Percentiles rank a stretch among this genome's conserved stretches.
Evolutionary conservation across 2,329 filamentous ascomycete species (phyloP).

Genomic region (Xylaria sp.): DNA sequence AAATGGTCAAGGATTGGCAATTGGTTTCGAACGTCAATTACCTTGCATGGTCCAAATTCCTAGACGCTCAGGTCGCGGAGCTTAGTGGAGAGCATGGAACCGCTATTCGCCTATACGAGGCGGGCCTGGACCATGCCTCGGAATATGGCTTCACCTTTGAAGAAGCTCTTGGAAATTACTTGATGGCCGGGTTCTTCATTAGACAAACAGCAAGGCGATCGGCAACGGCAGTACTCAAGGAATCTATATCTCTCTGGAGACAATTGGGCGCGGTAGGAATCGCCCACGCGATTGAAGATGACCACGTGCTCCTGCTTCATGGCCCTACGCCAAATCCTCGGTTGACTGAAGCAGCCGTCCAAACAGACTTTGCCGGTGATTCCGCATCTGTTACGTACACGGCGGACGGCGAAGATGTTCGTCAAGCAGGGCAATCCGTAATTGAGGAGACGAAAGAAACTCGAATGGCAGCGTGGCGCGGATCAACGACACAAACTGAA

Average conservation of each 20-base stretch:
- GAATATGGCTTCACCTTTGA: slow-evolving; percentile 75
- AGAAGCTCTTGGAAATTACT: slow-evolving; percentile 76
- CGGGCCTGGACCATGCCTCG: slow-evolving; percentile 76
- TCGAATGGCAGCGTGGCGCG: slow-evolving; percentile 71
- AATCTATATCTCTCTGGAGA: slow-evolving; percentile 74
- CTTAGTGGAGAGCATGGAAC: slow-evolving; percentile 65
- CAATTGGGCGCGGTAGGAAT: slow-evolving; percentile 76
- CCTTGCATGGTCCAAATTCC: slow-evolving; percentile 71
- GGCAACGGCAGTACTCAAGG: slow-evolving; percentile 74
- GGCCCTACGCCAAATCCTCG: slow-evolving; percentile 68
- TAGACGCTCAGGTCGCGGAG: slow-evolving; percentile 76
- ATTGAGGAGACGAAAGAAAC: slow-evolving; percentile 65
- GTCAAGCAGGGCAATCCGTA: slow-evolving; percentile 55
- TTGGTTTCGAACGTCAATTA: slow-evolving; percentile 76
- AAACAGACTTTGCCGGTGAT: slow-evolving; percentile 76
- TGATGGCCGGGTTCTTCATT: slow-evolving; percentile 78
- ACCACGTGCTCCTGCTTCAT: slow-evolving; percentile 74
- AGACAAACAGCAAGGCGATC: slow-evolving; percentile 72
- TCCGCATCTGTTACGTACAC: slow-evolving; percentile 63
- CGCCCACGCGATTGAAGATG: slow-evolving; percentile 72
- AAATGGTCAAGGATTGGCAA: slow-evolving; percentile 72
- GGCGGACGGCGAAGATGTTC: slow-evolving; percentile 55
- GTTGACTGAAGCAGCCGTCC: slow-evolving; percentile 71
- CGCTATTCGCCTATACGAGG: slow-evolving; percentile 74
- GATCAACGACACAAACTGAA: slow-evolving; percentile 68